Evolutionary conservation across 1,284 basidiomycete genomes (phyloP).

Genomic region (Nidula niveotomentosa): DNA sequence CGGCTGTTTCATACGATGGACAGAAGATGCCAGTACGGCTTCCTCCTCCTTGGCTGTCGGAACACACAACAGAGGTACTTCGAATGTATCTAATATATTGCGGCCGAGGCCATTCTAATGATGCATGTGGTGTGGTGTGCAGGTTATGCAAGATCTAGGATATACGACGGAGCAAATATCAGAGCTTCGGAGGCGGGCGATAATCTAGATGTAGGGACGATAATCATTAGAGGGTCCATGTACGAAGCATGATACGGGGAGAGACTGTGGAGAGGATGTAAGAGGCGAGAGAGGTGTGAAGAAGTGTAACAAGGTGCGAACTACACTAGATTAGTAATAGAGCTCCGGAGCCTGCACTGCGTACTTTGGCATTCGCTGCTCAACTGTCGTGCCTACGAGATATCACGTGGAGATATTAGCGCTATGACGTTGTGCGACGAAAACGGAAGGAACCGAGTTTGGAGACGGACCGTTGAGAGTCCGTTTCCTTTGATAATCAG

Average conservation of each 20-base stretch:
- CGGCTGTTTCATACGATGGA: conserved; percentile 88
- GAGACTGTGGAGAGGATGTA: no score
- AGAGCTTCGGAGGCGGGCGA: conserved; percentile 47
- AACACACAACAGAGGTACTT: conserved; percentile 78
- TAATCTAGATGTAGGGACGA: conserved; percentile 40
- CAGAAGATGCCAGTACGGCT: conserved; percentile 72
- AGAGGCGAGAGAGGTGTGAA: no score
- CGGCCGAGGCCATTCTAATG: conserved; percentile 2
- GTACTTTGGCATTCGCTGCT: no score
- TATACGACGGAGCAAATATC: conserved; percentile 57
- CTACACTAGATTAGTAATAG: no score
- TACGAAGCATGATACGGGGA: no score
- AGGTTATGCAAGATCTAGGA: conserved; percentile 74
- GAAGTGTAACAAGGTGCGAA: no score
- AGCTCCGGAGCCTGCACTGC: no score
- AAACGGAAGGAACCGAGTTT: conserved; percentile 7
- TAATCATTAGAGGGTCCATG: no score
- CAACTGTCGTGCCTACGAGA: neutral
- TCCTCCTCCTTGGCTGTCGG: conserved; percentile 83
- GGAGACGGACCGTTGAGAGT: conserved; percentile 15
- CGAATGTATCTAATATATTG: conserved; percentile 1
- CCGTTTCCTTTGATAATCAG: conserved; percentile 18
- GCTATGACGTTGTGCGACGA: conserved; percentile 7
- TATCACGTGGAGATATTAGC: conserved; percentile 15
- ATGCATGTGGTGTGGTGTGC: conserved; percentile 10